Evolutionary conservation across 2,329 filamentous ascomycete species (phyloP).

Genomic region (Sporothrix mexicana): DNA sequence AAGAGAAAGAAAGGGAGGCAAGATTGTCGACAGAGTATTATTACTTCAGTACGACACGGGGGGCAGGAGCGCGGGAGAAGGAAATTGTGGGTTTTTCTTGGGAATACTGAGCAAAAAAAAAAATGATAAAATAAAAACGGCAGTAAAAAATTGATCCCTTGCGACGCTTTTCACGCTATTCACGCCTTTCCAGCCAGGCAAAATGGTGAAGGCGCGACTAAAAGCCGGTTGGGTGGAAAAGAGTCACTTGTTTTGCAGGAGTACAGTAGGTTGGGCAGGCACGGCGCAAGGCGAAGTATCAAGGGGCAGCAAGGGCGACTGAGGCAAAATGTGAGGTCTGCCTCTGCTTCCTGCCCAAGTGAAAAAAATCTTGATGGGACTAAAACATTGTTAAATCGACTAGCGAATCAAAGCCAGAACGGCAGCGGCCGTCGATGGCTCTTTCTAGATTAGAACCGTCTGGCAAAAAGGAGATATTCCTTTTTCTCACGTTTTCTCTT

Average conservation of each 20-base stretch:
- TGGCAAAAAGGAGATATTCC: neutral
- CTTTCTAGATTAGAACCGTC: conserved; percentile 26
- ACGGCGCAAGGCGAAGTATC: neutral
- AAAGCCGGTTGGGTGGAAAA: conserved; percentile 14
- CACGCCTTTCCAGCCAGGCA: neutral
- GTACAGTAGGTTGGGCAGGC: conserved; percentile 23
- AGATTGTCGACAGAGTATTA: neutral
- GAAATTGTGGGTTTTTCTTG: neutral
- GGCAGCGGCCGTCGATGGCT: conserved; percentile 28
- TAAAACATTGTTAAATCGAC: neutral
- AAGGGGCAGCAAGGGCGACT: conserved; percentile 4
- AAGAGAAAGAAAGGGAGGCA: neutral
- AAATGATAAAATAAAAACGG: neutral
- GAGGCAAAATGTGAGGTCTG: neutral
- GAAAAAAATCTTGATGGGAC: neutral
- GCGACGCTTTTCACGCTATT: neutral
- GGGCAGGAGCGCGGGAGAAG: conserved; percentile 14
- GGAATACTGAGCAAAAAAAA: neutral
- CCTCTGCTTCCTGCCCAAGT: neutral
- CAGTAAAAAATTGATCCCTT: conserved; percentile 13
- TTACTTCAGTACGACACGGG: neutral
- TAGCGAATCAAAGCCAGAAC: conserved; percentile 15
- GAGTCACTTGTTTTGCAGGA: neutral
- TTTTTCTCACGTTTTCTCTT: neutral
- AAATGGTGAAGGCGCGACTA: neutral